Evolutionary conservation across 148 eudicot genomes (phyloP), one percentile per base, ranked within the genome.

Genomic region (Fagopyrum esculentum): DNA sequence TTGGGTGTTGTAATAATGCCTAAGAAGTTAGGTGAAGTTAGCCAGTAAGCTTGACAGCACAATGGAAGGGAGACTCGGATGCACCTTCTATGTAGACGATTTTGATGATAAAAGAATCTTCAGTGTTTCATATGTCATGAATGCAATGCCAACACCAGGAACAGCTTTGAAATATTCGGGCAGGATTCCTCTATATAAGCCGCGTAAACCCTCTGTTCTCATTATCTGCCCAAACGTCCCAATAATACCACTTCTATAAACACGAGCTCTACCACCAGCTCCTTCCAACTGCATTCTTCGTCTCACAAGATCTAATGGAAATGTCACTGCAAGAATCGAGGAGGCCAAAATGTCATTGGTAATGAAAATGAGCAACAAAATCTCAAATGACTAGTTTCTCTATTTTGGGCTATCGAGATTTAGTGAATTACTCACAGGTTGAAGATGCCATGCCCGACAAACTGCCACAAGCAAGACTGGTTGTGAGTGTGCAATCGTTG

Each of bases 241-340:
- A 45, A 83, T 72, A 17, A 95, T 78, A 45, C 98, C 97, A 0
- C 85, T 81, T 55, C 78, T 90, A 75, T 95, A 95, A 4, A 95
- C 87, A 22, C 81, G 90, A 70, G 92, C 90, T 76, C 85, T 86
- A n/a, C 98, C 98, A 79, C 91, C 96, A n/a, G 97, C 98, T 70
- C 98, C 98, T 82, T 92, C 98, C 82, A 95, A 76, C 76, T 92
- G 98, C 91, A 87, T 95, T 73, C 98, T 82, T 69, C 98, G 85
- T 79, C 97, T 90, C 85, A 95, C 91, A 71, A 95, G 91, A 83
- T 95, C 98, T 26, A 95, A 80, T 0, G 98, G 97, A 84, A 90
- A 95, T 80, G 86, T 88, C 52, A 74, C 98, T 95, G 95, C 85
- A 83, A 43, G 11, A 45, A 43, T 19, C 64, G 56, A 56, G 47